Conservation (phyloP, 2,329 filamentous ascomycete genomes). For the Zymoseptoria tritici region DNA sequence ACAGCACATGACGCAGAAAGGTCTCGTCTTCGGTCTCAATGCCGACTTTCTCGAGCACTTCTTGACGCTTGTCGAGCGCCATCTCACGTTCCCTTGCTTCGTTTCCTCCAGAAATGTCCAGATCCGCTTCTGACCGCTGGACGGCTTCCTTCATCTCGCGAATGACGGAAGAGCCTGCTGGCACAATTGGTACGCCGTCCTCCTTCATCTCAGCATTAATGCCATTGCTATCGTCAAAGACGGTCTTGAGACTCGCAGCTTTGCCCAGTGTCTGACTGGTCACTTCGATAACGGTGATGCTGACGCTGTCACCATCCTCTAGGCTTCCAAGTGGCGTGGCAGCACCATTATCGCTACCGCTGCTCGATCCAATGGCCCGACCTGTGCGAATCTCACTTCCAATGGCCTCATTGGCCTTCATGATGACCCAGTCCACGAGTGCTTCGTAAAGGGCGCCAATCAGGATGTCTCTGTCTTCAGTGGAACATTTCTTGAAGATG, state of each 20-base stretch:
- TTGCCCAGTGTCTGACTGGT: constrained; percentile 74
- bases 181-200: constrained; percentile 71
- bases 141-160: constrained; percentile 83
- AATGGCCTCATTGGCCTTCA: constrained; percentile 81
- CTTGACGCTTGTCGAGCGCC: constrained; percentile 72
- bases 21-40: constrained; percentile 73
- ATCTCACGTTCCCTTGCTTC: constrained; percentile 66
- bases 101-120: constrained; percentile 64
- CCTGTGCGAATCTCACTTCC: constrained; percentile 62
- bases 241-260: constrained; percentile 76
- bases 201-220: constrained; percentile 98
- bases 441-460: constrained; percentile 88
- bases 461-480: constrained; percentile 73
- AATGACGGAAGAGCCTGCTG: constrained; percentile 72
- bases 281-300: constrained; percentile 80
- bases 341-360: constrained; percentile 52
- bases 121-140: constrained; percentile 65
- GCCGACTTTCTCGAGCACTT: constrained; percentile 76
- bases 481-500: constrained; percentile 69
- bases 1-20: constrained; percentile 74
- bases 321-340: constrained; percentile 56
- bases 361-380: constrained; percentile 59
- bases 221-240: constrained; percentile 87
- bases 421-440: constrained; percentile 88
- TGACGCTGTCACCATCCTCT: constrained; percentile 74